Percentiles rank a stretch among this genome's conserved stretches.
Conservation (phyloP, 306 rosid genomes). For the Gastrolobium bilobum region DNA sequence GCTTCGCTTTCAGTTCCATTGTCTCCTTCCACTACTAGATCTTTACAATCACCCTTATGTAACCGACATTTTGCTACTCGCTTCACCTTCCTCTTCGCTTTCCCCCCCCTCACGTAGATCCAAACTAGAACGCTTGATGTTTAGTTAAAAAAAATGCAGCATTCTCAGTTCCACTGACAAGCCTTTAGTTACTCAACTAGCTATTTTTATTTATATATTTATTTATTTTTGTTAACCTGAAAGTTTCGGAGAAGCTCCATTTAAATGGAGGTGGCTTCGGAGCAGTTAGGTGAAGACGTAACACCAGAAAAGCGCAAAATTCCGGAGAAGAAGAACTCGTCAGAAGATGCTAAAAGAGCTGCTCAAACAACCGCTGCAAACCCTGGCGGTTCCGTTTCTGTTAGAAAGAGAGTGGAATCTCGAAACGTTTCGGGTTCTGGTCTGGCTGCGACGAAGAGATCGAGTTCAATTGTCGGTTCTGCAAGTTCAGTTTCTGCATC, state of each 20-base stretch:
- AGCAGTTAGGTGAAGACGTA: slow-evolving; percentile 51
- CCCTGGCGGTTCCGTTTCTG: slow-evolving; percentile 44
- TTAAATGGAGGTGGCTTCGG: slow-evolving; percentile 74
- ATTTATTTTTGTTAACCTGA: background rate
- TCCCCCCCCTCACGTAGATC: slow-evolving; percentile 33
- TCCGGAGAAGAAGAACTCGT: slow-evolving; percentile 44
- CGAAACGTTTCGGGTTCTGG: slow-evolving; percentile 50
- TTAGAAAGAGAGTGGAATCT: slow-evolving; percentile 62
- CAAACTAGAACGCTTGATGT: slow-evolving; percentile 22
- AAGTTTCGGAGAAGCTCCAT: slow-evolving; percentile 32
- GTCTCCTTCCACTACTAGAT: slow-evolving; percentile 55
- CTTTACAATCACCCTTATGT: slow-evolving; percentile 46
- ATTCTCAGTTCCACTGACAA: slow-evolving; percentile 44
- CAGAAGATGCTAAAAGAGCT: slow-evolving; percentile 52
- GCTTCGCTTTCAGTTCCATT: slow-evolving; percentile 36
- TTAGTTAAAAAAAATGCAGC: slow-evolving; percentile 49
- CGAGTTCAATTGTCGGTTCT: slow-evolving; percentile 58
- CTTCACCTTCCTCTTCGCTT: slow-evolving; percentile 12
- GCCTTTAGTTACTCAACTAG: slow-evolving; percentile 38
- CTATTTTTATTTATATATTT: background rate
- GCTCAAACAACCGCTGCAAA: slow-evolving; percentile 52
- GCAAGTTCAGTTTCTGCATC: slow-evolving; percentile 56
- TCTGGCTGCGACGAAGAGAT: slow-evolving; percentile 56
- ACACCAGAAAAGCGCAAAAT: slow-evolving; percentile 50
- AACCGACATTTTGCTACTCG: slow-evolving; percentile 22